These are phyloP conservation scores for Helminthosporium solani DNA, from an alignment of 2,329 filamentous ascomycete genomes.

Conservation along the genomic window DNA sequence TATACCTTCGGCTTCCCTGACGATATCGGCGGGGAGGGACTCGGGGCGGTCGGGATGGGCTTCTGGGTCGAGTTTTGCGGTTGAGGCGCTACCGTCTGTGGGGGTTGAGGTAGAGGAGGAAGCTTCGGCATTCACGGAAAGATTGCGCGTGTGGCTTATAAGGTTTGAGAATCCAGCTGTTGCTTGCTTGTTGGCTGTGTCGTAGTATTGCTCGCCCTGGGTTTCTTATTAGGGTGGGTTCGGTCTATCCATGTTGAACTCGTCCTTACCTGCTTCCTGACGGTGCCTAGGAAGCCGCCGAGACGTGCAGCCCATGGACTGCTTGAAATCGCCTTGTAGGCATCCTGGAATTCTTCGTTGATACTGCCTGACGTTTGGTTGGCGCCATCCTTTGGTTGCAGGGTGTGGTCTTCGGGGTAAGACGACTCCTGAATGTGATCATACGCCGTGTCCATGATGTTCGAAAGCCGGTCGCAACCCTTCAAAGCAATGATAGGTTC, in stretches of 20 bases:
- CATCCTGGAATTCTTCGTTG: slow-evolving; percentile 88
- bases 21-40: slow-evolving; percentile 51
- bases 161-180: slow-evolving; percentile 75
- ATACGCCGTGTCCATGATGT: slow-evolving; percentile 88
- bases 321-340: slow-evolving; percentile 87
- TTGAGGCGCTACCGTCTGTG: slow-evolving; percentile 11
- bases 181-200: slow-evolving; percentile 81
- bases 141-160: slow-evolving; percentile 69
- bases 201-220: slow-evolving; percentile 82
- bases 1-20: slow-evolving; percentile 62
- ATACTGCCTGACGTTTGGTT: slow-evolving; percentile 54
- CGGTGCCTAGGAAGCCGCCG: slow-evolving; percentile 83
- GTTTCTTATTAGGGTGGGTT: background rate
- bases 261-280: slow-evolving; percentile 79
- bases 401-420: slow-evolving; percentile 48
- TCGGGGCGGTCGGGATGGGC: slow-evolving; percentile 46
- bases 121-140: slow-evolving; percentile 57
- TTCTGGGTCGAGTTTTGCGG: slow-evolving; percentile 22
- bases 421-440: slow-evolving; percentile 92
- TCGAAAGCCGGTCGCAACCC: background rate
- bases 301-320: slow-evolving; percentile 89
- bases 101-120: slow-evolving; percentile 13
- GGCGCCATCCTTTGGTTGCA: slow-evolving; percentile 51
- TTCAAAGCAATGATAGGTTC: background rate
- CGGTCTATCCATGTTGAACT: slow-evolving; percentile 1